These are phyloP conservation scores for Penicillium olsonii DNA, from an alignment of 2,329 filamentous ascomycete species.

Conservation along the genomic window DNA sequence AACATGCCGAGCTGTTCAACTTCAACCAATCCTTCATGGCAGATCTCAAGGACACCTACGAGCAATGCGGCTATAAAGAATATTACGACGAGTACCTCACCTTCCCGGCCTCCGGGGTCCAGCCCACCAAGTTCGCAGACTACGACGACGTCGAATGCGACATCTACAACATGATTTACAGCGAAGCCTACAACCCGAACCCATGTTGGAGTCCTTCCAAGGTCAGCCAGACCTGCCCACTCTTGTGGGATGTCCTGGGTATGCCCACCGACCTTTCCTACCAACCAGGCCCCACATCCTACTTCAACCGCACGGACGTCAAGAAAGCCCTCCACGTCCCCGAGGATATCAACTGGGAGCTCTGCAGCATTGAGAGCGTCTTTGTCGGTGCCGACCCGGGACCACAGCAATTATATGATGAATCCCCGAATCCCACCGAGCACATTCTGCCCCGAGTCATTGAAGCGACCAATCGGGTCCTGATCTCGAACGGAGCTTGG, in stretches of 20 bases:
- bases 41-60: constrained; percentile 41
- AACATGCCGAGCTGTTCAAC: constrained; percentile 46
- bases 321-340: constrained; percentile 68
- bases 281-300: constrained; percentile 60
- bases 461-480: constrained; percentile 65
- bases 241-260: constrained; percentile 68
- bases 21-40: constrained; percentile 47
- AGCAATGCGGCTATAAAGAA: constrained; percentile 49
- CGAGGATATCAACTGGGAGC: constrained; percentile 29
- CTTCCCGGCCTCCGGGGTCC: constrained; percentile 45
- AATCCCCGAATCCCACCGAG: constrained; percentile 57
- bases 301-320: constrained; percentile 72
- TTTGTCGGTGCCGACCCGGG: constrained; percentile 47
- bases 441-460: constrained; percentile 46
- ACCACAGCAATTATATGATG: constrained; percentile 35
- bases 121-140: constrained; percentile 62
- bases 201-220: constrained; percentile 80
- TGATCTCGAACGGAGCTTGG: constrained; percentile 73
- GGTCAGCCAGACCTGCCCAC: constrained; percentile 70
- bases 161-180: constrained; percentile 59
- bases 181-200: constrained; percentile 61
- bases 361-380: constrained; percentile 43
- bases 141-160: constrained; percentile 53
- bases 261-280: constrained; percentile 60
- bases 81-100: constrained; percentile 55